phyloP scores from a whole-genome alignment of 2,329 filamentous ascomycete genomes.

The Orbilia ellipsospora region DNA sequence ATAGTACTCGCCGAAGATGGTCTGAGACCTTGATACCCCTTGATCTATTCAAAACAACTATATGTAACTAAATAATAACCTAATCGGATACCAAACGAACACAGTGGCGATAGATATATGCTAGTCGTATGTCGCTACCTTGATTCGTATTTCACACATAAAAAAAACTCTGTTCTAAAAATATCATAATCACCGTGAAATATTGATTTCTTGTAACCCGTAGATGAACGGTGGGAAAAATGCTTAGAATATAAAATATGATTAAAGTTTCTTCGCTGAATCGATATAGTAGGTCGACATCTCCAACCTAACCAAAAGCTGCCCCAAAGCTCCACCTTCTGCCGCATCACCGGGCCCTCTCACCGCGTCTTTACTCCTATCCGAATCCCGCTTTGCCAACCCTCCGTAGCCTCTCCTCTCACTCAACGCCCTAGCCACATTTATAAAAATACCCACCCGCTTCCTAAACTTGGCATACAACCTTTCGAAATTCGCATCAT shows the following conservation, averaged over 20 bases:
- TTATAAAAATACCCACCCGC: conserved; percentile 79
- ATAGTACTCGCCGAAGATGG: no score
- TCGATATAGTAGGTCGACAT: conserved; percentile 64
- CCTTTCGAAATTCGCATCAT: conserved; percentile 63
- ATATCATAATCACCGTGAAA: background rate
- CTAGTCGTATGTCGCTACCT: conserved; percentile 17
- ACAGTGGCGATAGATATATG: conserved; percentile 21
- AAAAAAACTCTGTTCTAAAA: background rate
- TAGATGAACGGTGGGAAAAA: no score
- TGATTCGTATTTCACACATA: background rate
- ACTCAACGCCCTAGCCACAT: conserved; percentile 74
- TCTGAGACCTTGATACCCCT: conserved; percentile 13
- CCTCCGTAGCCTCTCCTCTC: conserved; percentile 70
- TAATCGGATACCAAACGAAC: conserved; percentile 11
- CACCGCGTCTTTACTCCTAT: conserved; percentile 61
- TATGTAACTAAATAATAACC: conserved; percentile 11
- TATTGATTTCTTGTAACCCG: no score
- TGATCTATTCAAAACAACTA: background rate
- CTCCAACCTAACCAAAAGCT: conserved; percentile 76
- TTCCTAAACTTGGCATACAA: conserved; percentile 76
- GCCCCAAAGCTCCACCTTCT: conserved; percentile 72
- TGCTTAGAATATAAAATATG: background rate
- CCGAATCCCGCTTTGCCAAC: conserved; percentile 61
- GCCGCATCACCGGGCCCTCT: conserved; percentile 60
- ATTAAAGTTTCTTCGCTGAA: conserved; percentile 46